A percentile compares a stretch with the other conserved stretches of the same genome.
Conservation (phyloP, 2,329 filamentous ascomycete species). For the Drechslerella coelobrocha region DNA sequence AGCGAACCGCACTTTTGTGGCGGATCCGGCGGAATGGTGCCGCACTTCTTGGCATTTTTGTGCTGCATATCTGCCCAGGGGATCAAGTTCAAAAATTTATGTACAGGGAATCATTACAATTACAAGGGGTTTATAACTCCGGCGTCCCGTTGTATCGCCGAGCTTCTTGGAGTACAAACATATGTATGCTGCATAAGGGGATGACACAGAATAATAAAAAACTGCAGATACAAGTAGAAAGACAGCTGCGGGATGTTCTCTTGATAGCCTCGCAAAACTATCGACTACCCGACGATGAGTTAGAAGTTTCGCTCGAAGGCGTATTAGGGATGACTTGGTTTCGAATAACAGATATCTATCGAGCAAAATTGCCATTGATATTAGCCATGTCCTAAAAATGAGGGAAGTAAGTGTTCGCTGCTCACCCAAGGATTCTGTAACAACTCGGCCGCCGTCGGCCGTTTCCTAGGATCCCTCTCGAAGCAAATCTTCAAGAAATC, state of each 20-base stretch:
- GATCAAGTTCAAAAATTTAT: too few species aligned
- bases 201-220: neutral
- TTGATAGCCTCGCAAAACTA: neutral
- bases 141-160: too few species aligned
- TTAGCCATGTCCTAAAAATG: too few species aligned
- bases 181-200: too few species aligned
- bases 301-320: constrained; percentile 46
- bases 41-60: constrained; percentile 12
- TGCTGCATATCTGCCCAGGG: constrained; percentile 8
- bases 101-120: too few species aligned
- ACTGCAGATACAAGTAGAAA: neutral
- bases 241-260: too few species aligned
- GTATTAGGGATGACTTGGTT: constrained; percentile 51
- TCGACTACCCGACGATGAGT: constrained; percentile 30
- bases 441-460: constrained; percentile 83
- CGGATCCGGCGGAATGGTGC: too few species aligned
- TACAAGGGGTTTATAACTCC: too few species aligned
- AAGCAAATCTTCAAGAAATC: constrained; percentile 91
- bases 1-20: constrained; percentile 43
- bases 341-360: constrained; percentile 44
- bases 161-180: too few species aligned
- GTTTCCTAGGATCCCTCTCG: constrained; percentile 76
- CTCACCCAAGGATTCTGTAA: constrained; percentile 89
- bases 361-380: neutral
- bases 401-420: neutral